Base-by-base conservation (phyloP, 2,329 filamentous ascomycete genomes). In the Blumeria hordei region DNA sequence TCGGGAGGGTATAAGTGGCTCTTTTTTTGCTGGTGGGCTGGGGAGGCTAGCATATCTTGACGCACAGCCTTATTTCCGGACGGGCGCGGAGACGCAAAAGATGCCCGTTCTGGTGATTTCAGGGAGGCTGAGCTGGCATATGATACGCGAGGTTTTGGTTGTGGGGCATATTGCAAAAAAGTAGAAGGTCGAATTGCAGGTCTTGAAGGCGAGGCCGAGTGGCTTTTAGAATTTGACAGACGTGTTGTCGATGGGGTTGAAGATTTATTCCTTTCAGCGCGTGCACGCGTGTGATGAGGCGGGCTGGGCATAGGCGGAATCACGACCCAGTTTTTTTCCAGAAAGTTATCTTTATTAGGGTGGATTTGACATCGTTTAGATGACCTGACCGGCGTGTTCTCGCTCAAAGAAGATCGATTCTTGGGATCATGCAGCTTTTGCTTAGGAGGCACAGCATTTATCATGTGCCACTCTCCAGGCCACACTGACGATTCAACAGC, bases 281-380 rank as follows among this genome's bases (percentile, higher is more conserved):
- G 28, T 41, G 18, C n/a, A 18, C 28, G 47, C 50, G 59, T 47
- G 55, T 58, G 39, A 57, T 54, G 49, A 53, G 61, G 47, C 11
- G 55, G 55, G 6, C 56, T 58, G n/a, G 55, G 36, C 6, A 55
- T 51, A 18, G 60, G 58, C 5, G 59, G 58, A 49, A 88, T 77
- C 59, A 88, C 72, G 33, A 88, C 80, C 83, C 83, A 88, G 67
- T 80, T 84, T 55, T 73, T 75, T 34, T 75, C 71, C 6, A 84
- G 69, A 45, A 81, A 77, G 58, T 78, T 45, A 34, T 44, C 55
- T 3, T 71, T 69, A 16, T 71, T 69, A 1, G 64, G 62, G 54
- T 67, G 69, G 5, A 75, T 69, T 68, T 73, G 56, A 67, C 68
- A 57, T 69, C 72, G 55, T 62, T 78, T 77, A 8, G 69, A 61